Evolutionary conservation across 2,329 filamentous ascomycete genomes (phyloP).

Genomic region (Bertia moriformis): DNA sequence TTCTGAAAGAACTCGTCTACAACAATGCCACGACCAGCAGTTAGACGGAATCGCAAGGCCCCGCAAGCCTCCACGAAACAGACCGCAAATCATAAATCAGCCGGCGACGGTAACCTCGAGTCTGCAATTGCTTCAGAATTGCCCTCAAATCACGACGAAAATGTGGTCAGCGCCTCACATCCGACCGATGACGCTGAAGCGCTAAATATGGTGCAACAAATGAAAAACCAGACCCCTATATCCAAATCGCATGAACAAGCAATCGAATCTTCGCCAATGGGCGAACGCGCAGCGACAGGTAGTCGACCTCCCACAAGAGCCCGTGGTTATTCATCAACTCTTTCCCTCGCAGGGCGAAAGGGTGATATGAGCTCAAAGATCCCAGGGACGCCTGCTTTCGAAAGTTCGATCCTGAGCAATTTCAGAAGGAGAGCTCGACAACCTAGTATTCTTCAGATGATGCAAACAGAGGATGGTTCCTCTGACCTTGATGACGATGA

Average conservation of each 20-base stretch:
- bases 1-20: too few species aligned
- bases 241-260: conserved; percentile 14
- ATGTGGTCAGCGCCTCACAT: too few species aligned
- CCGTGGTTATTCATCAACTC: conserved; percentile 20
- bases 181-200: too few species aligned
- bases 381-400: conserved; percentile 22
- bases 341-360: conserved; percentile 19
- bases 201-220: too few species aligned
- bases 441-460: conserved; percentile 25
- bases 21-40: not conserved
- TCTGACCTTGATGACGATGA: conserved; percentile 18
- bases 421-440: conserved; percentile 25
- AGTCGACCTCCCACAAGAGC: conserved; percentile 18
- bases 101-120: too few species aligned
- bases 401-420: conserved; percentile 24
- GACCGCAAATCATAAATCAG: too few species aligned
- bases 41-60: not conserved
- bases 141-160: too few species aligned
- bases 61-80: too few species aligned
- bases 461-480: conserved; percentile 20
- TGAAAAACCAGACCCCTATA: conserved; percentile 14
- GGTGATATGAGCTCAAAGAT: conserved; percentile 16
- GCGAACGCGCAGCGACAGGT: conserved; percentile 13
- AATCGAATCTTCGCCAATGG: conserved; percentile 17
- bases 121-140: too few species aligned